Evolutionary conservation across 225 moss, liverwort and hornwort species (phyloP).

Genomic region (Sphagnum tenellum): DNA sequence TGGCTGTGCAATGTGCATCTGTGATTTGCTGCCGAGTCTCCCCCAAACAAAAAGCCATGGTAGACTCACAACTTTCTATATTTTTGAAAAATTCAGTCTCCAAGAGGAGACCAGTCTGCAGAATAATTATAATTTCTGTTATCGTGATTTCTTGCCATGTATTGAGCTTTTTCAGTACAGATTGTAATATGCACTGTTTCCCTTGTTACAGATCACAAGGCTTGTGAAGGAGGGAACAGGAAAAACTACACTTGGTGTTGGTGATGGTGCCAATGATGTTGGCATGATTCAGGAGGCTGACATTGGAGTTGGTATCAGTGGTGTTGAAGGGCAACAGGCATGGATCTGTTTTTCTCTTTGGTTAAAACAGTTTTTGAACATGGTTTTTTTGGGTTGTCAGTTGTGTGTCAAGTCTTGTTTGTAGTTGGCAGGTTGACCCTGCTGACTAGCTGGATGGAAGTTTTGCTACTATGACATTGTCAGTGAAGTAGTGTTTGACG

Average conservation of each 20-base stretch:
- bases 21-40: constrained; percentile 63
- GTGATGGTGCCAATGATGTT: constrained; percentile 62
- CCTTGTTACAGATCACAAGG: constrained; percentile 30
- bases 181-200: background rate
- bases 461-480: background rate
- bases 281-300: constrained; percentile 69
- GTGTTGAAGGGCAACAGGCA: constrained; percentile 52
- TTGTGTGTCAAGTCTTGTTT: background rate
- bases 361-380: background rate
- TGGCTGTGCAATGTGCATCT: constrained; percentile 43
- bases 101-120: background rate
- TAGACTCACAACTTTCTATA: background rate
- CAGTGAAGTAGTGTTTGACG: background rate
- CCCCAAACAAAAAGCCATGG: constrained; percentile 60
- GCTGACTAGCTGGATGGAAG: background rate
- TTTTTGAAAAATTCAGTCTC: background rate
- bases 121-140: background rate
- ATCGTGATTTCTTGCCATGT: no score
- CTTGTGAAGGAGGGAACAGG: constrained; percentile 56
- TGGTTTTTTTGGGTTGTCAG: background rate
- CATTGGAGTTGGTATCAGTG: constrained; percentile 57
- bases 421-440: background rate
- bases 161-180: background rate
- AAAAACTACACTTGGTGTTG: constrained; percentile 46
- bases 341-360: constrained; percentile 1